Conservation (phyloP, 768 basidiomycete species). For the Cystofilobasidium capitatum region DNA sequence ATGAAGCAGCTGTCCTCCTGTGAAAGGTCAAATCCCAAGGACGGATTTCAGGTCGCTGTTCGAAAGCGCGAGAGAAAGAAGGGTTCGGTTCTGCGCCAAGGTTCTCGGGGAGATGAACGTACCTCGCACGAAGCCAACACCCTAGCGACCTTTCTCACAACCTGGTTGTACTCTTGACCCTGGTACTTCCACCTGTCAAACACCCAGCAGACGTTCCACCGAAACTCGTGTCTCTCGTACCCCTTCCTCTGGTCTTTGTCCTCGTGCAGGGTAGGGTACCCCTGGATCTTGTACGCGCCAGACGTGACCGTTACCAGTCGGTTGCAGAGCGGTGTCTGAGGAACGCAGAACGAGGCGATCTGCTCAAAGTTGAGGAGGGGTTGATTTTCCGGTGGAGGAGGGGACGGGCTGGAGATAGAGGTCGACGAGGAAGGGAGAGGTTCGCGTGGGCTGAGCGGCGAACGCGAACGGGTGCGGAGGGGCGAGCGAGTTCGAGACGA, state of each 20-base stretch:
- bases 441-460: neutral
- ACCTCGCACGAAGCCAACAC: conserved; percentile 86
- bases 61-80: neutral
- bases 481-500: conserved; percentile 10
- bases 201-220: conserved; percentile 92
- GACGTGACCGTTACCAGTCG: conserved; percentile 74
- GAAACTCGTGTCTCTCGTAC: conserved; percentile 78
- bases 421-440: neutral
- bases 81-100: too few relatives aligned
- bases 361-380: conserved; percentile 77
- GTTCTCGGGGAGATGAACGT: too few relatives aligned
- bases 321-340: conserved; percentile 71
- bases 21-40: conserved; percentile 42
- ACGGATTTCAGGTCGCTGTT: too few relatives aligned
- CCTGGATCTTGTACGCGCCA: conserved; percentile 63
- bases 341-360: conserved; percentile 89
- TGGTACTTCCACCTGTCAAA: conserved; percentile 76
- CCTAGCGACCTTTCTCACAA: conserved; percentile 87
- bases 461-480: conserved; percentile 1
- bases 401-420: neutral
- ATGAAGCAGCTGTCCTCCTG: conserved; percentile 72
- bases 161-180: conserved; percentile 87
- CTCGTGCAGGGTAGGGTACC: conserved; percentile 58
- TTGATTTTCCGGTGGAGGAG: conserved; percentile 25
- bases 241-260: conserved; percentile 42